phyloP scores from a whole-genome alignment of 352 stramenopile species.

The Phytophthora syringae region DNA sequence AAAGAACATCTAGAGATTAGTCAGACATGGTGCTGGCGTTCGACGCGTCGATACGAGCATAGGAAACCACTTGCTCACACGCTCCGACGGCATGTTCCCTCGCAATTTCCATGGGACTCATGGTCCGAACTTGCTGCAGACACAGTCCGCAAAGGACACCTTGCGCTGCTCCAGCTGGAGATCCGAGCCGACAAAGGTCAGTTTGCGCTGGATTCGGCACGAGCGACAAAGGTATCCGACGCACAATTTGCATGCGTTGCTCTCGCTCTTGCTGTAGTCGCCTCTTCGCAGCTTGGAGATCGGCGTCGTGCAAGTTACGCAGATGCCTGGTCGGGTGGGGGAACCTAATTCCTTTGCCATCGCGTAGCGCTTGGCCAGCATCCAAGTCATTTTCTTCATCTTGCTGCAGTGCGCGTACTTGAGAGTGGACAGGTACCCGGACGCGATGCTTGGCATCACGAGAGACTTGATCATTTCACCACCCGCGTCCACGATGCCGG shows the following conservation, averaged over 20 bases:
- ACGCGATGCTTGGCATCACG: conserved; percentile 31
- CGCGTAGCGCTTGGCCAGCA: conserved; percentile 31
- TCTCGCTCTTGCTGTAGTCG: conserved; percentile 24
- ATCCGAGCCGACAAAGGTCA: conserved; percentile 25
- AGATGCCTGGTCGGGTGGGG: conserved; percentile 21
- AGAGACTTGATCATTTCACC: conserved; percentile 40
- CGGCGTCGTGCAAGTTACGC: conserved; percentile 33
- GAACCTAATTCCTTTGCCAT: conserved; percentile 26
- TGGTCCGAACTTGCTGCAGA: conserved; percentile 28
- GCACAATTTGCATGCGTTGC: conserved; percentile 42
- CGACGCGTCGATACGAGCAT: conserved; percentile 7
- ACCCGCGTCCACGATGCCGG: conserved; percentile 32
- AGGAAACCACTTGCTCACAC: conserved; percentile 7
- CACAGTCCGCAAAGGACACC: conserved; percentile 35
- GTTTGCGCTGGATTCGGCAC: conserved; percentile 43
- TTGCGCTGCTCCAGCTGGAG: conserved; percentile 34
- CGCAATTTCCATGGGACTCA: conserved; percentile 34
- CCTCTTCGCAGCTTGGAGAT: conserved; percentile 24
- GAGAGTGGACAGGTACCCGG: conserved; percentile 28
- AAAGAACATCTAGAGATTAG: no score
- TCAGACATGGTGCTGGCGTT: conserved; percentile 10
- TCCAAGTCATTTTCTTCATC: conserved; percentile 47
- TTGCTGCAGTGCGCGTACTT: conserved; percentile 48
- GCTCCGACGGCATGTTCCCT: conserved; percentile 19
- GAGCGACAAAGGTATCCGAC: conserved; percentile 38